Evolutionary conservation across 2,329 filamentous ascomycete species (phyloP).

Genomic region (Exutisphaerella laricina): DNA sequence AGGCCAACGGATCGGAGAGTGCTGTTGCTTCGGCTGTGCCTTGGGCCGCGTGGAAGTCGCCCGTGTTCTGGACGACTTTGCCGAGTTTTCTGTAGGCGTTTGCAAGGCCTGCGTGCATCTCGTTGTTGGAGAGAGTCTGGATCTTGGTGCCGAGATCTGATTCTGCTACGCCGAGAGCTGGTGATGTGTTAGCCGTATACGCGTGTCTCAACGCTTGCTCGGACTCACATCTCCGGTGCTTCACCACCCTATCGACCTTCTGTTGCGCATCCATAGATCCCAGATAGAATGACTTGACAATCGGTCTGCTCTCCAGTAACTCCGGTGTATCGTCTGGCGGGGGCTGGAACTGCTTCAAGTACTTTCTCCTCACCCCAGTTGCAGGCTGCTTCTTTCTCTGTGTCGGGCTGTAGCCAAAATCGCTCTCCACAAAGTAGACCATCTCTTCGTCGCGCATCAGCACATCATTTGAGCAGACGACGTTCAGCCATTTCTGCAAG

Average conservation of each 20-base stretch:
- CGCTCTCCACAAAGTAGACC: conserved; percentile 97
- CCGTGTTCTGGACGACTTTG: conserved; percentile 85
- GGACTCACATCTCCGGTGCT: conserved; percentile 73
- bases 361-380: conserved; percentile 88
- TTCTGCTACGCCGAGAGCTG: conserved; percentile 85
- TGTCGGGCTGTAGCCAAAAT: conserved; percentile 96
- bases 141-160: conserved; percentile 91
- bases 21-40: conserved; percentile 95
- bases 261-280: conserved; percentile 95
- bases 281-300: conserved; percentile 93
- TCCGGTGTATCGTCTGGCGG: conserved; percentile 96
- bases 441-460: conserved; percentile 95
- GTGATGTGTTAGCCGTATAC: conserved; percentile 28
- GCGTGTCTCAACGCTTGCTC: background rate
- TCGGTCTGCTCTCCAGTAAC: conserved; percentile 78
- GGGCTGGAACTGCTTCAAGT: conserved; percentile 96
- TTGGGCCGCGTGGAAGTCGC: conserved; percentile 93
- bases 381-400: conserved; percentile 94
- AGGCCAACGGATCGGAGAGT: conserved; percentile 85
- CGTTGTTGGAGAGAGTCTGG: conserved; percentile 78
- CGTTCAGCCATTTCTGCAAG: conserved; percentile 92
- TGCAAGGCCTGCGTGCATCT: conserved; percentile 79
- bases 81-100: conserved; percentile 94
- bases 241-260: conserved; percentile 92
- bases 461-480: conserved; percentile 84